These are phyloP conservation scores for Dispira parvispora DNA, from an alignment of 192 early-diverging fungal genomes.

Conservation along the genomic window DNA sequence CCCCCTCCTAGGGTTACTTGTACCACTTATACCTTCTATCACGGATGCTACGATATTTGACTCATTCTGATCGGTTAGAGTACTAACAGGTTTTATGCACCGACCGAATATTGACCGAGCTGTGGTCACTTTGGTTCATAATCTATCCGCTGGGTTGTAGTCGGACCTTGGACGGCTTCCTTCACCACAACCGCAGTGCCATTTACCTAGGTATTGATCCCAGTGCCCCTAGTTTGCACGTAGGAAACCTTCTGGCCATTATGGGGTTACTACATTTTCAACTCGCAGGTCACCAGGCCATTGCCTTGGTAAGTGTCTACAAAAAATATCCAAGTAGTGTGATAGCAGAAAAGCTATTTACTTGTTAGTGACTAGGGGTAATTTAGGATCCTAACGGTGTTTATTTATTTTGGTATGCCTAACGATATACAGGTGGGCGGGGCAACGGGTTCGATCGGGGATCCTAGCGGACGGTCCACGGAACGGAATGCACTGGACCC, in stretches of 20 bases:
- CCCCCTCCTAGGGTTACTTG: too few species aligned
- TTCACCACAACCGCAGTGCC: constrained; percentile 15
- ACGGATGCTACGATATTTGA: too few species aligned
- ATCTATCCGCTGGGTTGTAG: too few species aligned
- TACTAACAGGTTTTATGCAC: too few species aligned
- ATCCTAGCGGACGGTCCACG: constrained; percentile 71
- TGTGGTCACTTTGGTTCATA: too few species aligned
- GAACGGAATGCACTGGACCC: constrained; percentile 56
- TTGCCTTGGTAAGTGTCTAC: constrained; percentile 50
- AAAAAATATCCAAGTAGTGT: constrained; percentile 1
- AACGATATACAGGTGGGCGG: constrained; percentile 42
- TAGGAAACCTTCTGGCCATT: constrained; percentile 77
- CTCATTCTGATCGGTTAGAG: too few species aligned
- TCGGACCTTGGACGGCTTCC: not conserved
- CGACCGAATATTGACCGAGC: too few species aligned
- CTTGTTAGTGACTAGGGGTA: constrained; percentile 2
- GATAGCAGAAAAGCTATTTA: not conserved
- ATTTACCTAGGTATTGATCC: constrained; percentile 92
- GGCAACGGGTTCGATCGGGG: constrained; percentile 85
- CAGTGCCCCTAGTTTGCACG: constrained; percentile 74
- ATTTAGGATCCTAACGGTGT: not conserved
- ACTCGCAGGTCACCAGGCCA: constrained; percentile 57
- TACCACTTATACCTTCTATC: too few species aligned
- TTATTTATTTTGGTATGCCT: constrained; percentile 2
- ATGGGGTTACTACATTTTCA: constrained; percentile 79